phyloP scores from a whole-genome alignment of 441 rosid species.

The Erysimum pusillum region DNA sequence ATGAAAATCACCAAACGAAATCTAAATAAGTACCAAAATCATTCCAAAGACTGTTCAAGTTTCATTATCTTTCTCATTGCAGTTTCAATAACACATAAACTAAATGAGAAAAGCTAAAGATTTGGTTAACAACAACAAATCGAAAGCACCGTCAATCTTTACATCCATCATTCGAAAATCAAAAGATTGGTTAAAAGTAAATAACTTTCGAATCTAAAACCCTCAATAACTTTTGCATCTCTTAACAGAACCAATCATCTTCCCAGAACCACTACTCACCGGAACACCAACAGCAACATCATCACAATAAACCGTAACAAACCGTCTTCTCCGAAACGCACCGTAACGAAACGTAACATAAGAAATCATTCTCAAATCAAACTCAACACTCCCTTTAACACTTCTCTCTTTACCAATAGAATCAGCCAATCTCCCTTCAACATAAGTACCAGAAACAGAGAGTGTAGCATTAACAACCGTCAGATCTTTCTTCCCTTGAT shows the following conservation, averaged over 20 bases:
- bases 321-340: slow-evolving; percentile 56
- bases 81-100: too few species aligned
- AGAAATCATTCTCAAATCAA: slow-evolving; percentile 57
- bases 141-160: not conserved
- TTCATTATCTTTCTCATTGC: too few species aligned
- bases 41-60: too few species aligned
- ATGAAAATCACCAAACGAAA: too few species aligned
- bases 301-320: slow-evolving; percentile 57
- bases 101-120: too few species aligned
- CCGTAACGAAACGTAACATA: slow-evolving; percentile 60
- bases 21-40: too few species aligned
- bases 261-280: slow-evolving; percentile 57
- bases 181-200: slow-evolving; percentile 1
- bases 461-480: slow-evolving; percentile 54
- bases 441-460: slow-evolving; percentile 56
- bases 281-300: slow-evolving; percentile 51
- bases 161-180: not conserved
- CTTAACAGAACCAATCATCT: slow-evolving; percentile 54
- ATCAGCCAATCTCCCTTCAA: slow-evolving; percentile 41
- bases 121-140: too few species aligned
- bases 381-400: slow-evolving; percentile 51
- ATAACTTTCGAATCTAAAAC: too few species aligned
- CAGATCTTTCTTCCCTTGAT: slow-evolving; percentile 58
- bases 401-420: slow-evolving; percentile 53
- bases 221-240: slow-evolving; percentile 56